These are phyloP conservation scores for Logfia minima DNA, from an alignment of 129 eudicot species.

Conservation along the genomic window DNA sequence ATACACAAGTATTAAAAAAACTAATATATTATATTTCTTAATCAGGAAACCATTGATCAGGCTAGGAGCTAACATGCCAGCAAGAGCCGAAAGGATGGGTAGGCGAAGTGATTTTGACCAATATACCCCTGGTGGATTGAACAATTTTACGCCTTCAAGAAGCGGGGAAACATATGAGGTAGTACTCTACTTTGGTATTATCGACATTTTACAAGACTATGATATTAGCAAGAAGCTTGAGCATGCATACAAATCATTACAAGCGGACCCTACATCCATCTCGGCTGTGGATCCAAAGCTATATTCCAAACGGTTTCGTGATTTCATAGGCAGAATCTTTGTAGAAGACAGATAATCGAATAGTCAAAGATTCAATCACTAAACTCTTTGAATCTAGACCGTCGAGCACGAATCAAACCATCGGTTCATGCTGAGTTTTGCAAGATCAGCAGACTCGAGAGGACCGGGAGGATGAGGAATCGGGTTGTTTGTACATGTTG, in stretches of 20 bases:
- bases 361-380: constrained; percentile 29
- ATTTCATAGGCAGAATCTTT: constrained; percentile 78
- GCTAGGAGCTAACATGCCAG: constrained; percentile 97
- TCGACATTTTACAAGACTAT: constrained; percentile 90
- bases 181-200: constrained; percentile 92
- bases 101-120: constrained; percentile 86
- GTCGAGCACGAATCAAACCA: neutral
- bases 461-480: constrained; percentile 7
- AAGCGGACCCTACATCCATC: constrained; percentile 86
- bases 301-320: constrained; percentile 85
- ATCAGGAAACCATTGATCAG: constrained; percentile 86
- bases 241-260: constrained; percentile 92
- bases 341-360: constrained; percentile 63
- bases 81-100: constrained; percentile 79
- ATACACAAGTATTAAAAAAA: neutral
- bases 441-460: constrained; percentile 31
- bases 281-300: constrained; percentile 97
- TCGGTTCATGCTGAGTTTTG: constrained; percentile 46
- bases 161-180: constrained; percentile 76
- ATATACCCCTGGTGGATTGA: constrained; percentile 60
- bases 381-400: constrained; percentile 36
- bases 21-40: neutral
- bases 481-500: constrained; percentile 48
- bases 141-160: constrained; percentile 52
- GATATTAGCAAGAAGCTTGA: constrained; percentile 97